Percentiles rank a stretch among this genome's conserved stretches.
phyloP scores from a whole-genome alignment of 2,329 filamentous ascomycete species.

The Didymella lethalis region DNA sequence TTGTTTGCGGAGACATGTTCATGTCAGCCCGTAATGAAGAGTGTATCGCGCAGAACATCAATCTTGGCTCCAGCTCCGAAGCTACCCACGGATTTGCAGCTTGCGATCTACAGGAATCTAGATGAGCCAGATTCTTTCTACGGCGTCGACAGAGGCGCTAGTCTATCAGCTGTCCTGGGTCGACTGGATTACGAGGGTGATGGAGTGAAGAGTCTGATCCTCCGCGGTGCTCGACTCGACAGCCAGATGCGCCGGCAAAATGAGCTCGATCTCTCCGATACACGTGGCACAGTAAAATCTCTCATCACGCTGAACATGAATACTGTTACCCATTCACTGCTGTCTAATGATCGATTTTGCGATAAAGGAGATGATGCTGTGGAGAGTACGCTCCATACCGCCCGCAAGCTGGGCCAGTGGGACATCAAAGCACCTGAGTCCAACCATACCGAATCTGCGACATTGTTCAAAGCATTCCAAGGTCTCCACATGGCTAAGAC shows the following conservation, averaged over 20 bases:
- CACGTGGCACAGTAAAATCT: conserved; percentile 75
- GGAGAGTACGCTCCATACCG: conserved; percentile 79
- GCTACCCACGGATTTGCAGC: conserved; percentile 71
- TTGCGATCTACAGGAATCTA: conserved; percentile 87
- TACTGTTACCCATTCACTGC: conserved; percentile 81
- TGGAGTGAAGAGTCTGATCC: conserved; percentile 85
- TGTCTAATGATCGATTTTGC: conserved; percentile 70
- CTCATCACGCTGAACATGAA: conserved; percentile 83
- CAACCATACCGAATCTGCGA: conserved; percentile 69
- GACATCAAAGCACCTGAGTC: conserved; percentile 78
- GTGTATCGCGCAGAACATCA: conserved; percentile 70
- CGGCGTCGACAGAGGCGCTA: conserved; percentile 80
- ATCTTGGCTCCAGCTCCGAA: conserved; percentile 57
- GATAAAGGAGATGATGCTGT: conserved; percentile 66
- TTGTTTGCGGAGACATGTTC: conserved; percentile 79
- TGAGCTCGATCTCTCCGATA: conserved; percentile 65
- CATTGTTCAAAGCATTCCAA: conserved; percentile 82
- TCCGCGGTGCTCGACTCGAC: conserved; percentile 90
- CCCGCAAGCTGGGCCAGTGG: conserved; percentile 88
- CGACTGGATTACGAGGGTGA: conserved; percentile 90
- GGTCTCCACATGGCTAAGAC: conserved; percentile 73
- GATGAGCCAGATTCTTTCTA: conserved; percentile 98
- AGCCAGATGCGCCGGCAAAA: conserved; percentile 75
- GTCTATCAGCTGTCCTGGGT: conserved; percentile 77
- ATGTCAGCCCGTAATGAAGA: conserved; percentile 56